Evolutionary conservation across 2,329 filamentous ascomycete species (phyloP).

Genomic region (Lecanoromycetidae sp.): DNA sequence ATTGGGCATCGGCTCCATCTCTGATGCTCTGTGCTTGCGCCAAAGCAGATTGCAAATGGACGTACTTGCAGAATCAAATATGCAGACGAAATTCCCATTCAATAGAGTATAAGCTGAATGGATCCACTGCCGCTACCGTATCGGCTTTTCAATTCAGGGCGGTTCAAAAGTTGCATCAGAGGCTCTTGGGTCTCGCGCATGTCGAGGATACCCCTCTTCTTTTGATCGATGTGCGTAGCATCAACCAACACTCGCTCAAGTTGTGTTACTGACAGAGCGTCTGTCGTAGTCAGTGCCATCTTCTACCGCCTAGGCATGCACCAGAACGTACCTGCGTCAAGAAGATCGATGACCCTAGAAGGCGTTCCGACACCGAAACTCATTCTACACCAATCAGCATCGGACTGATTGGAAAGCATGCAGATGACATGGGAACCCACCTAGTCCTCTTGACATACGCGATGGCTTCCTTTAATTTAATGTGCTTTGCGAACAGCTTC

Average conservation of each 20-base stretch:
- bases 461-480: slow-evolving; percentile 82
- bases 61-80: too few species aligned
- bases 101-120: slow-evolving; percentile 39
- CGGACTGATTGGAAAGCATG: neutral
- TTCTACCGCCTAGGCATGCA: neutral
- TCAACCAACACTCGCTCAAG: slow-evolving; percentile 76
- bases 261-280: slow-evolving; percentile 56
- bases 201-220: slow-evolving; percentile 85
- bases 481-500: slow-evolving; percentile 96
- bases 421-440: slow-evolving; percentile 24
- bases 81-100: too few species aligned
- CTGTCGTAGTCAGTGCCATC: slow-evolving; percentile 27
- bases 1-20: too few species aligned
- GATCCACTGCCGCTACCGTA: slow-evolving; percentile 48
- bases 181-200: slow-evolving; percentile 88
- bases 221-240: slow-evolving; percentile 84
- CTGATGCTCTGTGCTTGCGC: too few species aligned
- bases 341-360: slow-evolving; percentile 64
- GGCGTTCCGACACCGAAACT: slow-evolving; percentile 88
- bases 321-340: slow-evolving; percentile 57
- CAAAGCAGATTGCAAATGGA: too few species aligned
- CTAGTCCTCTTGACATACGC: slow-evolving; percentile 55
- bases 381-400: slow-evolving; percentile 40
- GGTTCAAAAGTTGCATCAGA: slow-evolving; percentile 60
- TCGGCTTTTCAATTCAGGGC: slow-evolving; percentile 56